Base-by-base conservation (phyloP, 768 basidiomycete species). In the Boletus rubroflammeus region DNA sequence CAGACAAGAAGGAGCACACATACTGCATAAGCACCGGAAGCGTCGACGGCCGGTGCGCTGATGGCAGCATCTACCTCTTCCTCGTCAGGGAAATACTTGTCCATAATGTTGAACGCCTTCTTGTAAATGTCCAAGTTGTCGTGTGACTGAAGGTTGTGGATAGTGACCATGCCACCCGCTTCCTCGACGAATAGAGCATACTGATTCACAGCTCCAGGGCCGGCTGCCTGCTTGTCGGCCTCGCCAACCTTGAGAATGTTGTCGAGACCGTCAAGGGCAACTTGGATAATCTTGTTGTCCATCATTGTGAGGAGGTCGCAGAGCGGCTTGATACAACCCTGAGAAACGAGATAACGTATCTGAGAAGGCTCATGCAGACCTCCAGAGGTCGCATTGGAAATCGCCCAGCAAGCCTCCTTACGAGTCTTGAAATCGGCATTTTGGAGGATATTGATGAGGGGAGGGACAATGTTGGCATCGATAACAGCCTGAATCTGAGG, bases 211-310 rank as follows among this genome's bases (percentile, higher is more conserved):
- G 82, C 90, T 40, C 90, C 90, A 46, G 88, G 86, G 19, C 90
- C 93, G 14, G 76, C 79, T 38, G 86, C 82, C 60, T 85, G 79
- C 75, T 88, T 98, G 74, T 99, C 97, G 66, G 87, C 83, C 75
- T 99, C 96, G 40, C 97, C 96, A 58, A 99, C 89, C 75, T 97
- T 98, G 62, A 99, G 77, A 64, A 98, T 93, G 73, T 99, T 99
- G 74, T 99, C 97, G 46, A 99, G 80, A 50, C 97, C 97, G 69
- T 99, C 97, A 43, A 99, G 83, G 19, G 96, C 96, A 38, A 98
- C 96, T 73, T 93, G 90, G 62, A 99, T 99, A 62, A 98, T 97
- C 79, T 99, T 99, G 83, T 98, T 98, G 76, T 99, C 97, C 93
- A 98, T 95, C 82, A 94, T 96, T 26, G 85, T 88, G 54, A 99